Base-by-base conservation (phyloP, 208 protist species). In the Leishmania mexicana region DNA sequence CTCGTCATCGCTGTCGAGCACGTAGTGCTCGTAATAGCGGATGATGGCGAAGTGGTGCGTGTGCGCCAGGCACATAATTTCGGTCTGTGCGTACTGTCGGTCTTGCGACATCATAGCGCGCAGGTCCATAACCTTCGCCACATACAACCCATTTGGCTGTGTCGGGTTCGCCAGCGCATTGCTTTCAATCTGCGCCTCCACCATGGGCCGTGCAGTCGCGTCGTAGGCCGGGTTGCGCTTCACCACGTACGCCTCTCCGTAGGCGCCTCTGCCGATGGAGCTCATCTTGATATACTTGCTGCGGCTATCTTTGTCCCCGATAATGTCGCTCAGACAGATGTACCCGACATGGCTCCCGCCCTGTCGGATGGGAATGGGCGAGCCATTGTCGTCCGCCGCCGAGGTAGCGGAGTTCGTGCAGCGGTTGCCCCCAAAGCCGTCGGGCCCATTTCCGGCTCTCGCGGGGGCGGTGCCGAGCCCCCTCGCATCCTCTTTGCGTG, bases 51-150 rank as follows among this genome's bases (percentile, higher is more conserved):
- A 95, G 85, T 98, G 95, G 68, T 90, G 65, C 42, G 85, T 89
- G 76, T 93, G 86, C 0, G 93, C 94, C n/a, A 97, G 89, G 72
- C 96, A 97, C 85, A 96, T 94, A 54, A 98, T 94, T 80, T 98
- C 95, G 2, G 89, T 96, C 82, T 93, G 86, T 13, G 93, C 87
- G 80, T 95, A 96, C 78, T 92, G 85, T 31, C 90, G 80, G 65
- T 96, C 90, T 75, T 89, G 85, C 17, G 80, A 82, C 62, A 81
- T 79, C 90, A 97, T 96, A 28, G 80, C 83, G 4, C 85, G 90
- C 35, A 98, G 84, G 79, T 98, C 88, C 85, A 96, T 94, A 42
- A 96, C 84, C 81, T 98, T 98, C 3, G 93, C 90, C 24, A 98
- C 94, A 83, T 96, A 97, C 4, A 89, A 57, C 7, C 72, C 85